phyloP scores from a whole-genome alignment of 805 yeast genomes.

The Wickerhamomyces alni region DNA sequence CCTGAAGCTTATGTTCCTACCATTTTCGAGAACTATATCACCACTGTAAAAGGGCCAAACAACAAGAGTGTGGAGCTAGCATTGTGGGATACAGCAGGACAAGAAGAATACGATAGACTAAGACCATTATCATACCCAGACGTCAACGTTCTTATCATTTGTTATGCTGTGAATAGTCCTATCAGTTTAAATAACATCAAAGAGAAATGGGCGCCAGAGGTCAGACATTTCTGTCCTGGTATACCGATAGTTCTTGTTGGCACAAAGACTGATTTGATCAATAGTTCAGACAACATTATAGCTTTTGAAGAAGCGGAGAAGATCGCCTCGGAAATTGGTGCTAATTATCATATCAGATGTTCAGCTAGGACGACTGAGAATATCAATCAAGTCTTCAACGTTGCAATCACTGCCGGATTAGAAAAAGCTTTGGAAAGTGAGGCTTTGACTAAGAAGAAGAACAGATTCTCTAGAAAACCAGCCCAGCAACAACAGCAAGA shows the following conservation, averaged over 20 bases:
- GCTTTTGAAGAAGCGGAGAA: slow-evolving; percentile 26
- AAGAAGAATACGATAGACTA: slow-evolving; percentile 77
- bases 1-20: slow-evolving; percentile 78
- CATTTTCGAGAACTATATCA: slow-evolving; percentile 72
- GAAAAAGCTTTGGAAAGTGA: slow-evolving; percentile 4
- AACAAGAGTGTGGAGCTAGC: slow-evolving; percentile 59
- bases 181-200: slow-evolving; percentile 65
- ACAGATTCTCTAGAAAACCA: slow-evolving; percentile 1
- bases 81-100: slow-evolving; percentile 89
- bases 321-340: slow-evolving; percentile 58
- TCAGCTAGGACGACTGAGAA: slow-evolving; percentile 70
- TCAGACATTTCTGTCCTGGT: slow-evolving; percentile 73
- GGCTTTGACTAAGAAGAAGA: slow-evolving; percentile 3
- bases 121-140: slow-evolving; percentile 79
- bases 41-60: slow-evolving; percentile 44
- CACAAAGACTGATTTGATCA: slow-evolving; percentile 60
- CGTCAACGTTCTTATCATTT: slow-evolving; percentile 66
- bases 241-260: slow-evolving; percentile 80
- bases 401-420: slow-evolving; percentile 35
- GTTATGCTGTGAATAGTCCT: slow-evolving; percentile 63
- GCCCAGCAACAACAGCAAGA: neutral
- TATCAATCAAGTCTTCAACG: slow-evolving; percentile 60
- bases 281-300: slow-evolving; percentile 33
- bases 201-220: slow-evolving; percentile 88
- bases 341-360: slow-evolving; percentile 70